Conservation (phyloP, 2,329 filamentous ascomycete species). For the Mariannaea elegans region DNA sequence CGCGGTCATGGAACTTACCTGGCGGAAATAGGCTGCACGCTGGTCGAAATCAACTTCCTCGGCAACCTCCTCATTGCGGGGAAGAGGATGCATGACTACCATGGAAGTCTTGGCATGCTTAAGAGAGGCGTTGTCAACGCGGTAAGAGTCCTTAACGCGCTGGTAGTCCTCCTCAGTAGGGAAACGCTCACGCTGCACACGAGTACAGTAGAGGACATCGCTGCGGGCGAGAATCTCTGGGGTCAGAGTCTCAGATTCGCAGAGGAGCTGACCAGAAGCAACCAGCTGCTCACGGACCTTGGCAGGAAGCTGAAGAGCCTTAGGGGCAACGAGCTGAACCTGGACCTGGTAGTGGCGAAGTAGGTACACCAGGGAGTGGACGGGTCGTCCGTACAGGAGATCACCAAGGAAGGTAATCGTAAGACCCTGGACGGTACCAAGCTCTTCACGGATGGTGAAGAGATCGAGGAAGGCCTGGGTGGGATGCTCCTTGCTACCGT, state of each 20-base stretch:
- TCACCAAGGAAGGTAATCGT: constrained; percentile 97
- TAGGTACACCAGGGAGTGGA: constrained; percentile 94
- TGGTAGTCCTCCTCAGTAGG: constrained; percentile 83
- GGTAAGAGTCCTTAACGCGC: constrained; percentile 84
- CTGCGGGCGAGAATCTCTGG: constrained; percentile 85
- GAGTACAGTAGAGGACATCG: constrained; percentile 96
- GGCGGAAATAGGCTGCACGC: constrained; percentile 96
- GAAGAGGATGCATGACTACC: constrained; percentile 95
- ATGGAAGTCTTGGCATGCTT: constrained; percentile 92
- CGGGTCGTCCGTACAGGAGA: constrained; percentile 89
- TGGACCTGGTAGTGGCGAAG: constrained; percentile 95
- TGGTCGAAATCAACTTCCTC: constrained; percentile 99
- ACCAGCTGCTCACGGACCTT: constrained; percentile 78
- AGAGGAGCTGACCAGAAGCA: constrained; percentile 77
- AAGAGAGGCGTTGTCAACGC: constrained; percentile 89
- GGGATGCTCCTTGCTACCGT: constrained; percentile 94
- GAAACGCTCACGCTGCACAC: constrained; percentile 97
- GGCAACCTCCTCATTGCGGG: constrained; percentile 89
- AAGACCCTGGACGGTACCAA: constrained; percentile 92
- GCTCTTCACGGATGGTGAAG: constrained; percentile 97
- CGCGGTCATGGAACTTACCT: constrained; percentile 70
- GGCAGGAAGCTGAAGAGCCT: constrained; percentile 77
- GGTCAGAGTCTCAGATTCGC: constrained; percentile 81
- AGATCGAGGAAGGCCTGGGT: constrained; percentile 98
- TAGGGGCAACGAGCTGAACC: constrained; percentile 89